phyloP scores from a whole-genome alignment of 73 alveolate genomes.

The Breviolum minutum region DNA sequence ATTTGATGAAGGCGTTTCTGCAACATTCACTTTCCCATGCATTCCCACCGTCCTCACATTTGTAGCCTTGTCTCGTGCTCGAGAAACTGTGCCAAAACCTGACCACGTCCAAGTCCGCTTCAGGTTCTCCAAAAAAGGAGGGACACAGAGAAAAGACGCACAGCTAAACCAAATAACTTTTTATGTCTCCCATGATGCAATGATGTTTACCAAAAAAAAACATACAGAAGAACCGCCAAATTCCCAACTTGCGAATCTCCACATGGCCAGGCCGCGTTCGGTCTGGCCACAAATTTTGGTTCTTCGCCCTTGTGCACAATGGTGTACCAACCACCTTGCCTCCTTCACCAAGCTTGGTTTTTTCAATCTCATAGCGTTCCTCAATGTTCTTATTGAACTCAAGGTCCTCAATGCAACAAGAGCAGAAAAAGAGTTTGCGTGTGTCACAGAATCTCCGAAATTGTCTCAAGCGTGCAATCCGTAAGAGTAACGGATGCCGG shows the following conservation, averaged over 20 bases:
- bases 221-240: not conserved
- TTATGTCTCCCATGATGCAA: not conserved
- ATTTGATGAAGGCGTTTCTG: not conserved
- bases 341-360: constrained; percentile 37
- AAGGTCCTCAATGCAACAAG: not conserved
- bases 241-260: no score
- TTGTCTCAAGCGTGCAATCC: not conserved
- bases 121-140: not conserved
- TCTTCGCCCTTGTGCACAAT: no score
- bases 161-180: not conserved
- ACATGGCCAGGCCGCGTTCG: no score
- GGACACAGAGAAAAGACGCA: not conserved
- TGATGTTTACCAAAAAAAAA: not conserved
- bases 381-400: constrained; percentile 61
- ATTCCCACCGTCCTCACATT: not conserved
- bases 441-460: no score
- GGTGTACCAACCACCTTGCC: not conserved
- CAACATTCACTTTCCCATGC: no score
- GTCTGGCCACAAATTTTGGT: no score
- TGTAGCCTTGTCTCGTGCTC: constrained; percentile 61
- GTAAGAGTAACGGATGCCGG: not conserved
- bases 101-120: not conserved
- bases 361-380: constrained; percentile 58
- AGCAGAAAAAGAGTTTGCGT: not conserved
- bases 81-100: constrained; percentile 56